These are phyloP conservation scores for Ophiostoma himal-ulmi DNA, from an alignment of 2,329 filamentous ascomycete genomes.

Conservation along the genomic window DNA sequence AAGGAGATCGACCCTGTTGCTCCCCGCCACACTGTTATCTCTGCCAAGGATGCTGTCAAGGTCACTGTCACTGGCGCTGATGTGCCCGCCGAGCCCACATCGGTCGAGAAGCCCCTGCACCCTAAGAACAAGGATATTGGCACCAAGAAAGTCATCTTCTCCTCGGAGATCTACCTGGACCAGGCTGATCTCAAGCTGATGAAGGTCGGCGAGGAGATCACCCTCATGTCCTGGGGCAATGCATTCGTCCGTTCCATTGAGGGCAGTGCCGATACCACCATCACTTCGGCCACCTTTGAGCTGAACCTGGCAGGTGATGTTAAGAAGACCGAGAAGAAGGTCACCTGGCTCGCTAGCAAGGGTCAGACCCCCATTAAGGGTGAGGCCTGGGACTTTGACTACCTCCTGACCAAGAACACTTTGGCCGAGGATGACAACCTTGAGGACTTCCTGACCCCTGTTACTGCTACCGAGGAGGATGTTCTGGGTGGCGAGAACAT, in stretches of 20 bases:
- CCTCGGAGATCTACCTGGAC: slow-evolving; percentile 70
- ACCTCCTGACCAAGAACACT: slow-evolving; percentile 91
- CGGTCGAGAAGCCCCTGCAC: slow-evolving; percentile 77
- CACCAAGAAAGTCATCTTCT: slow-evolving; percentile 77
- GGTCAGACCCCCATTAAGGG: slow-evolving; percentile 71
- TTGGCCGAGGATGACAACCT: slow-evolving; percentile 81
- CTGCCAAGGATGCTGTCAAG: slow-evolving; percentile 64
- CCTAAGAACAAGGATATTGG: slow-evolving; percentile 83
- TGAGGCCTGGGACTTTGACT: slow-evolving; percentile 90
- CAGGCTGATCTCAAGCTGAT: slow-evolving; percentile 81
- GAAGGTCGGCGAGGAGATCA: slow-evolving; percentile 82
- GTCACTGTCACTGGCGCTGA: slow-evolving; percentile 64
- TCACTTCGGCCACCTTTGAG: slow-evolving; percentile 70
- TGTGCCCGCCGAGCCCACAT: slow-evolving; percentile 55
- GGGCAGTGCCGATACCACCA: slow-evolving; percentile 42
- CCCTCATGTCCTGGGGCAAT: slow-evolving; percentile 95
- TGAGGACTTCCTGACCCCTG: slow-evolving; percentile 73
- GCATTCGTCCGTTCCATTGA: slow-evolving; percentile 68
- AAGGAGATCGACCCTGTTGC: slow-evolving; percentile 74
- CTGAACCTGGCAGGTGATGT: slow-evolving; percentile 90
- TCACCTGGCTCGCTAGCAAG: slow-evolving; percentile 81
- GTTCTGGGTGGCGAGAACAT: slow-evolving; percentile 79
- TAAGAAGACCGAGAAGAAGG: slow-evolving; percentile 93
- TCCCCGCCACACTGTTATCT: slow-evolving; percentile 67
- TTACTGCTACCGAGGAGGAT: slow-evolving; percentile 67